These are phyloP conservation scores for Fusarium sp. DNA, from an alignment of 2,329 filamentous ascomycete genomes.

Conservation along the genomic window DNA sequence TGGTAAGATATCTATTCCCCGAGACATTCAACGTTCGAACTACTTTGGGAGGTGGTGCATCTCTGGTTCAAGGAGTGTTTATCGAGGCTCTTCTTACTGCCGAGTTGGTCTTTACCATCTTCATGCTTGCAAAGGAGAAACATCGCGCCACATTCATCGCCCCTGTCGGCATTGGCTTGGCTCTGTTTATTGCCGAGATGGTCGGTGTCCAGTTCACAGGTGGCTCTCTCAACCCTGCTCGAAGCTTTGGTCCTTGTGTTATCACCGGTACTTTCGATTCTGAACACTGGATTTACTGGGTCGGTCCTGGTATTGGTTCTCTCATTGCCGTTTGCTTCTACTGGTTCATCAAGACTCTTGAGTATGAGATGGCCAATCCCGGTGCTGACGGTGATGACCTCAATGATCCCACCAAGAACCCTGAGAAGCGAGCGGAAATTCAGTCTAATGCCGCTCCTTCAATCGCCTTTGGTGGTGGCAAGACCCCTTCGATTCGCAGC, in stretches of 20 bases:
- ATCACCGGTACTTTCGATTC: constrained; percentile 55
- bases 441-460: constrained; percentile 35
- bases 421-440: constrained; percentile 54
- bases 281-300: constrained; percentile 64
- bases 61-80: constrained; percentile 60
- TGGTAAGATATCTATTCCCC: constrained; percentile 59
- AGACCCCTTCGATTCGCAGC: constrained; percentile 42
- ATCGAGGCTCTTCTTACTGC: constrained; percentile 64
- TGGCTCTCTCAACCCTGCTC: constrained; percentile 61
- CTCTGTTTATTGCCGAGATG: constrained; percentile 60
- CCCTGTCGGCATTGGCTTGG: constrained; percentile 61
- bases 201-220: constrained; percentile 63
- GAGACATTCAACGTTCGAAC: constrained; percentile 59
- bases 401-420: constrained; percentile 60
- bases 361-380: constrained; percentile 61
- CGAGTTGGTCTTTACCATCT: constrained; percentile 62
- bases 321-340: constrained; percentile 54
- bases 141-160: constrained; percentile 62
- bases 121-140: constrained; percentile 66
- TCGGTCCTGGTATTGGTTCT: constrained; percentile 52
- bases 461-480: constrained; percentile 31
- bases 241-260: constrained; percentile 61
- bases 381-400: constrained; percentile 59
- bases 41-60: constrained; percentile 55
- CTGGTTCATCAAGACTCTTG: constrained; percentile 56